phyloP scores from a whole-genome alignment of 768 basidiomycete species.

The Solioccasus polychromus region DNA sequence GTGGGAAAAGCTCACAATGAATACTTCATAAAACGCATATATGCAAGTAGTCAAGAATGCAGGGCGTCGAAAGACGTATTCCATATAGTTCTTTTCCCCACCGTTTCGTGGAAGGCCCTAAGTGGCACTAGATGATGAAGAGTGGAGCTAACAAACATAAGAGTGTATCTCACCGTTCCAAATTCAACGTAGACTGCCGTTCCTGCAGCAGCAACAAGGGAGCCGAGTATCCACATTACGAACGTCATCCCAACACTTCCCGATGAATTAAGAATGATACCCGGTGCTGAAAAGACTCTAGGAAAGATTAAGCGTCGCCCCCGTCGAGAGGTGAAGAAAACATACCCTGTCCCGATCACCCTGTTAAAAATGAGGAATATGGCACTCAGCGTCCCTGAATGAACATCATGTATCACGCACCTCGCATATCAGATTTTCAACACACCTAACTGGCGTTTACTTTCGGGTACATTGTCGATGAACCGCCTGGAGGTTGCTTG shows the following conservation, averaged over 20 bases:
- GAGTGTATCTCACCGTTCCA: conserved; percentile 52
- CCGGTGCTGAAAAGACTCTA: conserved; percentile 71
- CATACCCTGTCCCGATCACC: conserved; percentile 72
- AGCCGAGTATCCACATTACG: conserved; percentile 69
- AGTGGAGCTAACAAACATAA: background rate
- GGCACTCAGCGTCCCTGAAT: conserved; percentile 40
- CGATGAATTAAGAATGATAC: conserved; percentile 62
- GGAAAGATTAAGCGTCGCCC: background rate
- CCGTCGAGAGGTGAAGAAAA: background rate
- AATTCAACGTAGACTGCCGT: conserved; percentile 74
- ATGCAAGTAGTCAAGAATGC: conserved; percentile 59
- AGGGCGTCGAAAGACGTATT: conserved; percentile 64
- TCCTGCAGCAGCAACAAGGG: conserved; percentile 60
- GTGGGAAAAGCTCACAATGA: conserved; percentile 43
- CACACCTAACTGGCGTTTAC: conserved; percentile 52
- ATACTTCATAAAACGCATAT: conserved; percentile 55
- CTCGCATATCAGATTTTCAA: conserved; percentile 2
- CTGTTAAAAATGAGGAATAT: conserved; percentile 72
- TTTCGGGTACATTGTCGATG: conserved; percentile 46
- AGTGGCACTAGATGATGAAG: background rate
- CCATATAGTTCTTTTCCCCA: conserved; percentile 76
- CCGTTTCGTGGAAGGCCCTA: conserved; percentile 72
- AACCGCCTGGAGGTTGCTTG: conserved; percentile 7
- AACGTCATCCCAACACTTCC: conserved; percentile 71
- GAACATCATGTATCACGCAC: background rate